Evolutionary conservation across 164 flowering plant species (phyloP), one percentile per base, ranked within the genome.

Genomic region (Platanus orientalis): DNA sequence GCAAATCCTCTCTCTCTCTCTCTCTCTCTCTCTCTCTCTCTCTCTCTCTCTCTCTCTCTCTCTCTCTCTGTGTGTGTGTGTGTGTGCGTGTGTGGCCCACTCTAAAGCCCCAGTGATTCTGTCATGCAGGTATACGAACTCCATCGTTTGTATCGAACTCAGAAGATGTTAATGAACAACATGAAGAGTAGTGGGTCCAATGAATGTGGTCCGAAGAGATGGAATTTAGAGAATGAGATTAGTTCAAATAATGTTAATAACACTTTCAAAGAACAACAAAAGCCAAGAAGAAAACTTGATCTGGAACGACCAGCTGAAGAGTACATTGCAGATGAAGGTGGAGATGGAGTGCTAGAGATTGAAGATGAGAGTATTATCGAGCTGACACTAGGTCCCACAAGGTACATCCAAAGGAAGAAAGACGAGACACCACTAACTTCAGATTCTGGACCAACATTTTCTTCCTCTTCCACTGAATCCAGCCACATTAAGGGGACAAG

Each of bases 131-230:
- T 92, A 20, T 68, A 60, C 40, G 96, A 90, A 68, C 97, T 92
- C 58, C 98, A 92, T 68, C 87, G 97, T 3, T 69, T 90, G 12
- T 92, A 92, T 59, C 75, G 55, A 67, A 75, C 75, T 34, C 98
- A 92, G 73, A 88, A 87, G 74, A 56, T 74, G 54, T 60, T 92
- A 52, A 90, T 92, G 97, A 80, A 69, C 25, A 82, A 70, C 55
- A 62, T 67, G 67, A 66, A 34, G 26, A 60, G 30, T 47, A 62
- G 32, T 57, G 32, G 45, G 47, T 9, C 62, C n/a, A 49, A n/a
- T 57, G 63, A 58, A 19, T 32, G 32, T 13, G 58, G 26, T 5
- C 64, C 45, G 57, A 59, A 34, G 21, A 42, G 59, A 51, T 49
- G 47, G 60, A 61, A 52, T 28, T 54, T 60, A 32, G 71, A 69